These are phyloP conservation scores for Microbotryomycetes sp. DNA, from an alignment of 1,284 basidiomycete species.

Conservation along the genomic window DNA sequence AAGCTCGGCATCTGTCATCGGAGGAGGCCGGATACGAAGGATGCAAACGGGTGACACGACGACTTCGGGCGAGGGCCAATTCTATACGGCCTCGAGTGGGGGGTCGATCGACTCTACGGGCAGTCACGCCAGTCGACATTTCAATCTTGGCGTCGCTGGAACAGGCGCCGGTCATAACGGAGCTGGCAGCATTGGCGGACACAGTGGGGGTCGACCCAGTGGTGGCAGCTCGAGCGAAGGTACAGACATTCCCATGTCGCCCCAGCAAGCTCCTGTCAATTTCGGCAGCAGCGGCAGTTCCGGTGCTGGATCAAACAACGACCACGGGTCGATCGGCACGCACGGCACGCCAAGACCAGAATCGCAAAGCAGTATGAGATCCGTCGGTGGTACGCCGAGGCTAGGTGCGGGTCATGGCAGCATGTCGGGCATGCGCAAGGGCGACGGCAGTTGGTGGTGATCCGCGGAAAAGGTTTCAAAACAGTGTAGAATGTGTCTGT, in stretches of 20 bases:
- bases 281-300: slow-evolving; percentile 18
- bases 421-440: slow-evolving; percentile 9
- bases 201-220: neutral
- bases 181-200: neutral
- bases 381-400: slow-evolving; percentile 3
- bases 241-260: neutral
- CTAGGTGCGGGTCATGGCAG: slow-evolving; percentile 19
- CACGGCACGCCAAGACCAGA: neutral
- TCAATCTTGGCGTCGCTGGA: neutral
- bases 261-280: slow-evolving; percentile 14
- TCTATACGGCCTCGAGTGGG: neutral
- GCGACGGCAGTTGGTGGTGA: slow-evolving; percentile 27
- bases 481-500: too few species aligned
- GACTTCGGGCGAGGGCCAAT: neutral
- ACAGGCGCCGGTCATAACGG: neutral
- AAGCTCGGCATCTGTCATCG: neutral
- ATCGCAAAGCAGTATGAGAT: neutral
- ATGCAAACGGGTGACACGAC: neutral
- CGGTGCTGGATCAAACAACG: neutral
- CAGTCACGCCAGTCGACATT: neutral
- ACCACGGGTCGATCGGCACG: neutral
- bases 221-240: neutral
- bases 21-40: neutral
- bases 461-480: too few species aligned
- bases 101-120: neutral